A percentile compares a stretch with the other conserved stretches of the same genome.
phyloP scores from a whole-genome alignment of 2,329 filamentous ascomycete genomes.

The Drechslerella stenobrocha region DNA sequence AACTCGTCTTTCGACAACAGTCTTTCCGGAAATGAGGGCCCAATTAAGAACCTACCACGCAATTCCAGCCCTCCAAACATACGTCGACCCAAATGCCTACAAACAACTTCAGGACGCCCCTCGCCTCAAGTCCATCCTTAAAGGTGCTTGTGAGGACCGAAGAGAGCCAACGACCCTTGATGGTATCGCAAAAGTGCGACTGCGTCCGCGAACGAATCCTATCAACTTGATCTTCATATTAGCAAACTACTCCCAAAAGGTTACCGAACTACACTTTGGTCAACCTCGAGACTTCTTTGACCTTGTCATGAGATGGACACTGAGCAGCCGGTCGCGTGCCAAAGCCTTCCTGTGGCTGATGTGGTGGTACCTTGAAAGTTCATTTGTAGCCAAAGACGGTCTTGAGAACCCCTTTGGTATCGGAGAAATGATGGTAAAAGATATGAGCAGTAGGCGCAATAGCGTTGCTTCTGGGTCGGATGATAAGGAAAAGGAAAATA shows the following conservation, averaged over 20 bases:
- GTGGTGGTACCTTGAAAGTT: slow-evolving; percentile 98
- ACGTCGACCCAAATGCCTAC: slow-evolving; percentile 92
- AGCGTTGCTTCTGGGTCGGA: slow-evolving; percentile 69
- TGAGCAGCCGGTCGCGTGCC: slow-evolving; percentile 80
- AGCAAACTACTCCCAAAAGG: slow-evolving; percentile 82
- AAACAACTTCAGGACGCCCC: slow-evolving; percentile 98
- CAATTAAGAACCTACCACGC: slow-evolving; percentile 97
- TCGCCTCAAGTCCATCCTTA: slow-evolving; percentile 92
- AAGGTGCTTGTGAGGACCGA: slow-evolving; percentile 90
- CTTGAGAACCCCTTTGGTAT: slow-evolving; percentile 85
- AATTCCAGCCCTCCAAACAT: slow-evolving; percentile 91
- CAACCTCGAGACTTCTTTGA: slow-evolving; percentile 89
- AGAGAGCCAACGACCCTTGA: slow-evolving; percentile 81
- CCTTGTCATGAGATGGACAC: slow-evolving; percentile 84
- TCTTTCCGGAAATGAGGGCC: slow-evolving; percentile 98
- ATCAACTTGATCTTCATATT: slow-evolving; percentile 97
- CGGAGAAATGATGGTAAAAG: slow-evolving; percentile 53
- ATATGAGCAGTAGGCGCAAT: slow-evolving; percentile 50
- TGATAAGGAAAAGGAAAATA: slow-evolving; percentile 55
- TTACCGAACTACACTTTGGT: slow-evolving; percentile 90
- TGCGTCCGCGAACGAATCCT: slow-evolving; percentile 91
- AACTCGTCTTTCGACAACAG: slow-evolving; percentile 58
- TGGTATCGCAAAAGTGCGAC: slow-evolving; percentile 59
- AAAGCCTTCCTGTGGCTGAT: slow-evolving; percentile 94
- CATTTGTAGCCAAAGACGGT: slow-evolving; percentile 85